Conservation (phyloP, 441 rosid genomes). For the Manihot esculenta region DNA sequence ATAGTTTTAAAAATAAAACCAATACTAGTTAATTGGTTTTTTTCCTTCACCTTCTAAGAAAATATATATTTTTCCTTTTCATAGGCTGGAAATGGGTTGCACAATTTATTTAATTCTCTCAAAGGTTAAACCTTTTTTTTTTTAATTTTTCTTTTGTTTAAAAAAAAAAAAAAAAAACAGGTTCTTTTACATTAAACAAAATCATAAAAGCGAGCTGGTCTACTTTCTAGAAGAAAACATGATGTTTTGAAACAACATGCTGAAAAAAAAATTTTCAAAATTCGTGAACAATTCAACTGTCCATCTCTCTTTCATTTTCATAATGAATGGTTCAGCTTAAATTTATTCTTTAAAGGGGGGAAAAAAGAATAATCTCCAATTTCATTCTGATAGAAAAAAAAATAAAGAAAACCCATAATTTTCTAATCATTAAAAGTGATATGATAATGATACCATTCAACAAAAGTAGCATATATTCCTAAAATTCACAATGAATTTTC, state of each 20-base stretch:
- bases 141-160: too few relatives aligned
- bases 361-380: not conserved
- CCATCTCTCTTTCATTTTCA: not conserved
- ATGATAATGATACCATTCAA: not conserved
- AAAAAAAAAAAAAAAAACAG: too few relatives aligned
- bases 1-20: too few relatives aligned
- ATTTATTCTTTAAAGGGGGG: not conserved
- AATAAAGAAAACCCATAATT: not conserved
- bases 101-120: too few relatives aligned
- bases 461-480: not conserved
- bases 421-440: not conserved
- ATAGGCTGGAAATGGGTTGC: too few relatives aligned
- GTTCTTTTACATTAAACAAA: too few relatives aligned
- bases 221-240: not conserved
- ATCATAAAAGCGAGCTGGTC: not conserved
- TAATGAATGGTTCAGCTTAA: not conserved
- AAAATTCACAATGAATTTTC: not conserved
- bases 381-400: not conserved
- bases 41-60: too few relatives aligned
- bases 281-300: not conserved
- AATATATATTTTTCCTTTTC: too few relatives aligned
- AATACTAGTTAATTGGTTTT: too few relatives aligned
- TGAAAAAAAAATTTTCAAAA: not conserved
- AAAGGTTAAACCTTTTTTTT: too few relatives aligned
- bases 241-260: not conserved